These are phyloP conservation scores for Cyberlindnera nakhonratchasimensis DNA, from an alignment of 805 yeast genomes.

Conservation along the genomic window DNA sequence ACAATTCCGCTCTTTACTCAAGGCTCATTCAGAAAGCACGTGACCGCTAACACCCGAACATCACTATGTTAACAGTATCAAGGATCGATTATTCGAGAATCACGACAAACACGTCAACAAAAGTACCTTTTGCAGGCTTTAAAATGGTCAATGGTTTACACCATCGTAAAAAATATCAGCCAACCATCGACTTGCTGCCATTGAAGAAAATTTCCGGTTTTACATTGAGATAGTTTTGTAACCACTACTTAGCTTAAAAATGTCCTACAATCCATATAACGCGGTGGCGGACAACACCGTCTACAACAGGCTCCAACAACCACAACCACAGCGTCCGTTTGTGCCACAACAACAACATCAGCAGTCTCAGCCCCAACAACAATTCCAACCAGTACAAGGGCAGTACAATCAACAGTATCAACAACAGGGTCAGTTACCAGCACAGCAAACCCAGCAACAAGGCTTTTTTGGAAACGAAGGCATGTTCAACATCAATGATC, in stretches of 20 bases:
- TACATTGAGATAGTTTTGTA: not conserved
- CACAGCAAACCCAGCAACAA: not conserved
- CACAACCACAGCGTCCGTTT: slow-evolving; percentile 27
- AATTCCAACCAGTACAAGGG: not conserved
- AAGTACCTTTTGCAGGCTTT: too few species aligned
- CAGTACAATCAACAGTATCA: slow-evolving; percentile 11
- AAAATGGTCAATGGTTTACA: too few species aligned
- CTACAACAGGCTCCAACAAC: slow-evolving; percentile 22
- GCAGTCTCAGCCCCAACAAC: slow-evolving; percentile 18
- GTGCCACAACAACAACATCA: slow-evolving; percentile 14
- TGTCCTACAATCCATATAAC: slow-evolving; percentile 49
- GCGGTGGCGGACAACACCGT: slow-evolving; percentile 22
- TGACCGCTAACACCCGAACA: too few species aligned
- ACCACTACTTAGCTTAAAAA: slow-evolving; percentile 5
- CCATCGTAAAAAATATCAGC: too few species aligned
- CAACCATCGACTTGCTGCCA: too few species aligned
- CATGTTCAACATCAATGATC: slow-evolving; percentile 54
- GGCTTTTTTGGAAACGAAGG: slow-evolving; percentile 1
- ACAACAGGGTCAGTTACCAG: slow-evolving; percentile 14
- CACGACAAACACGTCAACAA: too few species aligned
- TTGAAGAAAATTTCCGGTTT: too few species aligned
- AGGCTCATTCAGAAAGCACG: too few species aligned
- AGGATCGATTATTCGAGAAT: too few species aligned
- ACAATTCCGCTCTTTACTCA: too few species aligned
- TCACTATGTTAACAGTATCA: too few species aligned